phyloP scores from a whole-genome alignment of 1,284 basidiomycete genomes.

The Termitomyces sp. region DNA sequence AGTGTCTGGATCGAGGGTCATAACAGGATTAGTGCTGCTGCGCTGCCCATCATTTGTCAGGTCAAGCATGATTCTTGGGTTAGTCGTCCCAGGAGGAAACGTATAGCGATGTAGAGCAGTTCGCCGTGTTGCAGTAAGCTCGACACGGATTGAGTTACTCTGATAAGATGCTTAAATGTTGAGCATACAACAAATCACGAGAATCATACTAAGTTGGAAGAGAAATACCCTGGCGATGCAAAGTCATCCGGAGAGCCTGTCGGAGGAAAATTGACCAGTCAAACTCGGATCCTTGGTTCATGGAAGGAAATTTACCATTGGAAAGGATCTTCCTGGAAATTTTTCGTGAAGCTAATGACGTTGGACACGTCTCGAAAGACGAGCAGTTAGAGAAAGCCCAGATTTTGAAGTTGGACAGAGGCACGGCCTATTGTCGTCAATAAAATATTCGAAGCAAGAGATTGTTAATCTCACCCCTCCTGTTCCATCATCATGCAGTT shows the following conservation, averaged over 20 bases:
- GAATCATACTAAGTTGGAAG: slow-evolving; percentile 46
- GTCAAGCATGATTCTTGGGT: slow-evolving; percentile 37
- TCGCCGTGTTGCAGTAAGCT: slow-evolving; percentile 48
- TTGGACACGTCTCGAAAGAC: slow-evolving; percentile 46
- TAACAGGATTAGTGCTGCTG: slow-evolving; percentile 43
- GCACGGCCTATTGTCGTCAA: slow-evolving; percentile 35
- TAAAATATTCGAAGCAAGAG: background rate
- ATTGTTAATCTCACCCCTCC: slow-evolving; percentile 40
- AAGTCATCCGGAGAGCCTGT: slow-evolving; percentile 54
- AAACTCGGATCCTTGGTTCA: background rate
- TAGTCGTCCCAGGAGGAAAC: slow-evolving; percentile 31
- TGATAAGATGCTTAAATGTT: slow-evolving; percentile 17
- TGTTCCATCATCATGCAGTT: slow-evolving; percentile 58
- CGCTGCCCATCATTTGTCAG: slow-evolving; percentile 46
- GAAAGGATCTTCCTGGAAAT: slow-evolving; percentile 38
- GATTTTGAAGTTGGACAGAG: slow-evolving; percentile 59
- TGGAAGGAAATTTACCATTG: slow-evolving; percentile 33
- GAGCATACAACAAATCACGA: background rate
- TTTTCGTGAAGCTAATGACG: slow-evolving; percentile 41
- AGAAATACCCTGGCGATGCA: slow-evolving; percentile 60
- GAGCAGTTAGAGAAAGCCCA: slow-evolving; percentile 49
- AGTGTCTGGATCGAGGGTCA: slow-evolving; percentile 44
- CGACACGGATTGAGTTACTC: slow-evolving; percentile 53
- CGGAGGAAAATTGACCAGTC: background rate
- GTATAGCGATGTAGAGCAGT: slow-evolving; percentile 44